These are phyloP conservation scores for Arthrobotrys megalospora DNA, from an alignment of 2,329 filamentous ascomycete species.

Conservation along the genomic window DNA sequence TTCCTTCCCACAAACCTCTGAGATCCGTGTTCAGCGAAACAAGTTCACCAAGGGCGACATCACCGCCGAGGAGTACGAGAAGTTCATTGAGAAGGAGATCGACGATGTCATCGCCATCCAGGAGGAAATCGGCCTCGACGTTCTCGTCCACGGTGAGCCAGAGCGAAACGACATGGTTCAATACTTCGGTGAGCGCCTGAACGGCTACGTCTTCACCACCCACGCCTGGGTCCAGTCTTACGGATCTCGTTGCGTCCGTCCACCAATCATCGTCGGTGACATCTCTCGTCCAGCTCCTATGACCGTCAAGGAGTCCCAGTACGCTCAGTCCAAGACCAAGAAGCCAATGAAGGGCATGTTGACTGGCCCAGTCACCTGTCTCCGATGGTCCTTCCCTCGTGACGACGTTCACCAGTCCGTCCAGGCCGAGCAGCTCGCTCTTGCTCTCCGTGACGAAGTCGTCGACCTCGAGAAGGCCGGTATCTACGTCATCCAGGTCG, in stretches of 20 bases:
- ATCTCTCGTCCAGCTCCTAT: slow-evolving; percentile 96
- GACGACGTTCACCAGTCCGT: slow-evolving; percentile 99
- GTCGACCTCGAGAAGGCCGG: slow-evolving; percentile 97
- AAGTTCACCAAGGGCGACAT: slow-evolving; percentile 99
- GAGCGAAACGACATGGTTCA: slow-evolving; percentile 99
- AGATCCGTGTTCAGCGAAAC: slow-evolving; percentile 96
- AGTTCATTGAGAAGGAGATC: slow-evolving; percentile 99
- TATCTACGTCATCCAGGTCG: slow-evolving; percentile 98
- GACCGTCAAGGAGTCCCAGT: slow-evolving; percentile 99
- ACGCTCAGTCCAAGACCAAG: slow-evolving; percentile 93
- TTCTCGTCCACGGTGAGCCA: slow-evolving; percentile 98
- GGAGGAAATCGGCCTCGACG: slow-evolving; percentile 96
- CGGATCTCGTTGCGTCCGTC: slow-evolving; percentile 97
- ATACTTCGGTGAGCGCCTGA: slow-evolving; percentile 98
- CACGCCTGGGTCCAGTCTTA: slow-evolving; percentile 99
- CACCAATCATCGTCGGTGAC: slow-evolving; percentile 98
- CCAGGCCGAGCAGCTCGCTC: slow-evolving; percentile 97
- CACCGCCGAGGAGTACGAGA: slow-evolving; percentile 90
- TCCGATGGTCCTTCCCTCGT: slow-evolving; percentile 99
- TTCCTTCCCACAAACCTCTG: slow-evolving; percentile 99
- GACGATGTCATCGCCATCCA: slow-evolving; percentile 94
- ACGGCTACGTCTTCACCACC: slow-evolving; percentile 98
- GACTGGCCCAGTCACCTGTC: slow-evolving; percentile 97
- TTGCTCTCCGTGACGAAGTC: slow-evolving; percentile 98
- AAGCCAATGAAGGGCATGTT: slow-evolving; percentile 99